Base-by-base conservation (phyloP, 257 asterid genomes). In the Solanum lycopersicoides region DNA sequence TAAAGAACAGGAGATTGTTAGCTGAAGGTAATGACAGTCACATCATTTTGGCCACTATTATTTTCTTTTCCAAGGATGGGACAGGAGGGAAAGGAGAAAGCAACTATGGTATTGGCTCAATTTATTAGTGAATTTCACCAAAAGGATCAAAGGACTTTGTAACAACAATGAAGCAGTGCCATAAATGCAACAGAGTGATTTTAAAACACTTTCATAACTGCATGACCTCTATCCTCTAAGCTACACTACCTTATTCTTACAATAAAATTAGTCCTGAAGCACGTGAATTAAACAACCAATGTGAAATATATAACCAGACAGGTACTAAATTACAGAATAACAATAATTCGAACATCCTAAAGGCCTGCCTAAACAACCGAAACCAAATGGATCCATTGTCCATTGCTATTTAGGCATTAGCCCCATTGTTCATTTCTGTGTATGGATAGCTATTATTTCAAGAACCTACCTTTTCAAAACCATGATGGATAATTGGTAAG, bases 401-500 rank as follows among this genome's bases (percentile, higher is more conserved):
- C 66, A 4, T 30, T 28, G 20, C 85, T 32, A 50, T 50, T 32
- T 82, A 42, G 63, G 83, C 60, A 77, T 77, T 39, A 77, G 23
- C 39, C 13, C 8, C 69, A 16, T 20, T 82, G 85, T 11, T 50
- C 69, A 11, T 9, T 50, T 80, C 21, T 6, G 69, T 53, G 32
- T 32, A 18, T 30, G 69, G 25, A 21, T 32, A 18, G 65, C 69
- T 30, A 82, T 69, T 50, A 74, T 53, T n/a, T 23, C 53, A 45
- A 87, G 53, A 83, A 69, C 73, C 68, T 84, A 97, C 99, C 98
- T 96, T 91, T 90, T 97, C 94, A 82, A 96, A 93, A 88, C 99
- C 99, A 88, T 71, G 98, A 91, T 95, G 99, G 89, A 95, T 89
- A 84, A 97, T 94, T 86, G 99, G 99, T 90, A 97, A 87, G 91